A percentile compares a stretch with the other conserved stretches of the same genome.
phyloP scores from a whole-genome alignment of 352 stramenopile species.

The Phytophthora fragariae region DNA sequence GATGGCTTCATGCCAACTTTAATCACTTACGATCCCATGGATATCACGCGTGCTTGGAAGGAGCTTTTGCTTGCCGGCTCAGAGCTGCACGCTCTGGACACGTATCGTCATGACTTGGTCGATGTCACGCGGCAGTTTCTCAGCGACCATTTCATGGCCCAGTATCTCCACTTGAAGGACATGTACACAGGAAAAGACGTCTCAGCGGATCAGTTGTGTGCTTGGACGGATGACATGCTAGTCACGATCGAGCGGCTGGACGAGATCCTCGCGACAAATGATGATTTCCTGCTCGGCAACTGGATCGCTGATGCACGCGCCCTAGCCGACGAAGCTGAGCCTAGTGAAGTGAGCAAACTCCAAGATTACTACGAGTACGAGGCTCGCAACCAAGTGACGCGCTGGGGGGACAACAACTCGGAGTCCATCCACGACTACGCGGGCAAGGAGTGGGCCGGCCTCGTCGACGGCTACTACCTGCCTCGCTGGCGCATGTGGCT shows the following conservation, averaged over 20 bases:
- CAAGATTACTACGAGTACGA: conserved; percentile 82
- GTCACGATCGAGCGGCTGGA: conserved; percentile 64
- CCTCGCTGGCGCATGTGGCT: conserved; percentile 80
- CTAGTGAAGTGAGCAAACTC: conserved; percentile 23
- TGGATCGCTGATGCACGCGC: conserved; percentile 72
- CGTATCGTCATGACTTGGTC: conserved; percentile 80
- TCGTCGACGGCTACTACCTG: conserved; percentile 76
- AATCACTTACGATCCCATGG: conserved; percentile 76
- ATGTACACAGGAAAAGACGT: conserved; percentile 50
- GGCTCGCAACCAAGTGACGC: conserved; percentile 84
- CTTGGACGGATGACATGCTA: conserved; percentile 56
- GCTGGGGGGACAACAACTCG: conserved; percentile 82
- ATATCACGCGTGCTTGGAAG: conserved; percentile 68
- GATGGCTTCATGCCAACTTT: conserved; percentile 80
- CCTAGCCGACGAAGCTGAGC: conserved; percentile 39
- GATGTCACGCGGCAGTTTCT: conserved; percentile 83
- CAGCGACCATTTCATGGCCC: conserved; percentile 65
- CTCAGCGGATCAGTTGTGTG: conserved; percentile 42
- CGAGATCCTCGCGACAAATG: conserved; percentile 67
- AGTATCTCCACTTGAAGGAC: conserved; percentile 68
- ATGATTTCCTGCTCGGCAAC: conserved; percentile 75
- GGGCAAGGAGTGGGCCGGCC: conserved; percentile 78
- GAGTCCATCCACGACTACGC: conserved; percentile 82
- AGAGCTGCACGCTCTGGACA: conserved; percentile 53
- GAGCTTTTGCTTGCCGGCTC: conserved; percentile 53